A percentile compares a stretch with the other conserved stretches of the same genome.
These are phyloP conservation scores for Xerocomellus chrysenteron DNA, from an alignment of 768 basidiomycete genomes.

Conservation along the genomic window DNA sequence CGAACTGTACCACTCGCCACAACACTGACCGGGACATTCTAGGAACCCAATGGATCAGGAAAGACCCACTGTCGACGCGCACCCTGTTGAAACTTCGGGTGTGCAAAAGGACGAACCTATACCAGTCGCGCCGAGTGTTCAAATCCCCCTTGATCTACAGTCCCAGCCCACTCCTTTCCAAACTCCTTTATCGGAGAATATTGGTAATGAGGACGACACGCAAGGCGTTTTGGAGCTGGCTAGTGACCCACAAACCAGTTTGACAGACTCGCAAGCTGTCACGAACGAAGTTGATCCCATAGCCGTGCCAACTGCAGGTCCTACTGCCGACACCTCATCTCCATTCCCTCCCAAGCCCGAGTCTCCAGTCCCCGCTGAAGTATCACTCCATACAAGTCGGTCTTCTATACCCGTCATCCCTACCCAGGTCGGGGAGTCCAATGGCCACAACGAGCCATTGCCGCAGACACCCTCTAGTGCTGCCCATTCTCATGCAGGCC, in stretches of 20 bases:
- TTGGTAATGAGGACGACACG: background rate
- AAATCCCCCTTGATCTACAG: constrained; percentile 2
- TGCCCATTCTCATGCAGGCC: constrained; percentile 28
- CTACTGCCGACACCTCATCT: constrained; percentile 6
- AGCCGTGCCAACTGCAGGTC: background rate
- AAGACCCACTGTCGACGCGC: constrained; percentile 4
- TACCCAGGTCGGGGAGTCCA: constrained; percentile 8
- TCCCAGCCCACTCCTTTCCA: constrained; percentile 5
- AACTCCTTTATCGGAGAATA: background rate
- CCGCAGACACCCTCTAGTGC: constrained; percentile 22
- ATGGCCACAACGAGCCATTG: constrained; percentile 13
- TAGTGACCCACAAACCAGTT: background rate
- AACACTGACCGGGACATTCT: background rate
- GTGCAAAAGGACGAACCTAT: constrained; percentile 8
- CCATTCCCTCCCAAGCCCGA: constrained; percentile 5
- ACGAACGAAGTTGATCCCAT: constrained; percentile 1
- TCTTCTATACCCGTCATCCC: constrained; percentile 6
- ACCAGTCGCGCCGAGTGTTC: constrained; percentile 8
- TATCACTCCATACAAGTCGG: background rate
- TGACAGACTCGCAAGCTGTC: constrained; percentile 1
- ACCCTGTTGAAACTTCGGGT: background rate
- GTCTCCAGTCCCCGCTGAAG: constrained; percentile 3
- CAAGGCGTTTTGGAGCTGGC: background rate
- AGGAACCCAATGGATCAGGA: constrained; percentile 20
- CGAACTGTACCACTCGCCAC: background rate